Conservation (phyloP, 2,329 filamentous ascomycete genomes). For the Xylariaceae sp. region DNA sequence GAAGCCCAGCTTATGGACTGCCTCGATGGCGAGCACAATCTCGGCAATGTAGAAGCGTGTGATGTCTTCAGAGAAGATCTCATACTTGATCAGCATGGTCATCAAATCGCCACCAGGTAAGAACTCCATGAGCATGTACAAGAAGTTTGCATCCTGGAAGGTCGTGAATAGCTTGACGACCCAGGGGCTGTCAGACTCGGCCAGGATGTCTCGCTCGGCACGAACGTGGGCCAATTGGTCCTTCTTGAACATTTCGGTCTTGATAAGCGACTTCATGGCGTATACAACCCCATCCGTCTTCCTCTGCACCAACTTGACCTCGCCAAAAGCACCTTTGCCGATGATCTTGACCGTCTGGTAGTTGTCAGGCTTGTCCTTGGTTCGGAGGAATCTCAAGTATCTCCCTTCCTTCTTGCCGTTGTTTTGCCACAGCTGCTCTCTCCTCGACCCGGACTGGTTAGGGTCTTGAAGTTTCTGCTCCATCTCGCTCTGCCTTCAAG, state of each 20-base stretch:
- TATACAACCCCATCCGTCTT: conserved; percentile 97
- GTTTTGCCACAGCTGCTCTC: conserved; percentile 80
- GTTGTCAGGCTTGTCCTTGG: conserved; percentile 89
- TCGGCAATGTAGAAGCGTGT: conserved; percentile 99
- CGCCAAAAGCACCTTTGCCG: conserved; percentile 96
- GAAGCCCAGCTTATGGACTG: conserved; percentile 95
- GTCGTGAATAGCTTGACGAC: conserved; percentile 98
- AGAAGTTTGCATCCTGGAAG: conserved; percentile 92
- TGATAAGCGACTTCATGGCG: conserved; percentile 96
- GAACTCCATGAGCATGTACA: conserved; percentile 99
- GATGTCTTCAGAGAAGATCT: conserved; percentile 98
- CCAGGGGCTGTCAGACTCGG: conserved; percentile 99
- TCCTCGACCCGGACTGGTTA: conserved; percentile 69
- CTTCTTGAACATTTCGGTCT: conserved; percentile 99
- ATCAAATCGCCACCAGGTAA: conserved; percentile 96
- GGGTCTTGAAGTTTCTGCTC: conserved; percentile 81
- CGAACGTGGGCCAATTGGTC: conserved; percentile 97
- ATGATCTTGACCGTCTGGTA: conserved; percentile 98
- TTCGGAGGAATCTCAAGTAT: conserved; percentile 90
- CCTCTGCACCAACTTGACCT: conserved; percentile 96
- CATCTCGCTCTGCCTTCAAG: conserved; percentile 78
- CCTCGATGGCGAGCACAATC: conserved; percentile 96
- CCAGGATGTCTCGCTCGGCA: conserved; percentile 94
- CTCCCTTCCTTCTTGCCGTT: conserved; percentile 86
- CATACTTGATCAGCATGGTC: conserved; percentile 99